Evolutionary conservation across 805 yeast genomes (phyloP).

Genomic region (Candida ortonii): DNA sequence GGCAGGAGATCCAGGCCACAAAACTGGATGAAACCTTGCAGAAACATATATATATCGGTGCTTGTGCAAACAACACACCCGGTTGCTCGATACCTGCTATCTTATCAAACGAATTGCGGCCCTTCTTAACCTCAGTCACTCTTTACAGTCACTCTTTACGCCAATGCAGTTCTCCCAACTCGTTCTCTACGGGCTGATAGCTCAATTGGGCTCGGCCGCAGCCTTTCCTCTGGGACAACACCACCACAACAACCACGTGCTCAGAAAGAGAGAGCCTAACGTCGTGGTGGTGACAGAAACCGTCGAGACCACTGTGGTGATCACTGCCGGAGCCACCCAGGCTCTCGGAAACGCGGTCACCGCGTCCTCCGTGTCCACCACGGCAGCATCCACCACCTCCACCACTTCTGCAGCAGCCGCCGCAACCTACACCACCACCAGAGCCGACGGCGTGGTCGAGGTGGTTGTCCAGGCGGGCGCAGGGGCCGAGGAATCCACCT

Average conservation of each 20-base stretch:
- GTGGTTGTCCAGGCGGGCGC: conserved; percentile 1
- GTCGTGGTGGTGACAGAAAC: conserved; percentile 24
- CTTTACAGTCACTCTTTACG: too few relatives aligned
- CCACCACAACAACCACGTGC: conserved; percentile 15
- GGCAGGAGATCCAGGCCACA: too few relatives aligned
- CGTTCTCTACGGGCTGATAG: conserved; percentile 20
- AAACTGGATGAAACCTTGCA: too few relatives aligned
- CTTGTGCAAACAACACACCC: too few relatives aligned
- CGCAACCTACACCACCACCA: conserved; percentile 1
- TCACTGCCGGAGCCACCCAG: conserved; percentile 23
- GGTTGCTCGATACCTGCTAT: too few relatives aligned
- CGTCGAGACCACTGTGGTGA: conserved; percentile 22
- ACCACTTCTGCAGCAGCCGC: conserved; percentile 8
- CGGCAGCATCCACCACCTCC: too few relatives aligned
- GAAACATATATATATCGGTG: too few relatives aligned
- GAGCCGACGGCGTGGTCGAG: conserved; percentile 2
- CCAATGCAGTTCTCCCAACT: conserved; percentile 20
- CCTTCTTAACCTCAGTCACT: too few relatives aligned
- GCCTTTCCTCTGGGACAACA: conserved; percentile 19
- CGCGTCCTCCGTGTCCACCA: conserved; percentile 5
- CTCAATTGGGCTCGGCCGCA: conserved; percentile 23
- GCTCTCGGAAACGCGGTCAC: conserved; percentile 14
- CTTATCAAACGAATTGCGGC: too few relatives aligned
- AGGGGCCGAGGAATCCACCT: conserved; percentile 3
- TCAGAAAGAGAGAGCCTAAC: conserved; percentile 22